Evolutionary conservation across 1,284 basidiomycete genomes (phyloP).

Genomic region (Ustilago sp.): DNA sequence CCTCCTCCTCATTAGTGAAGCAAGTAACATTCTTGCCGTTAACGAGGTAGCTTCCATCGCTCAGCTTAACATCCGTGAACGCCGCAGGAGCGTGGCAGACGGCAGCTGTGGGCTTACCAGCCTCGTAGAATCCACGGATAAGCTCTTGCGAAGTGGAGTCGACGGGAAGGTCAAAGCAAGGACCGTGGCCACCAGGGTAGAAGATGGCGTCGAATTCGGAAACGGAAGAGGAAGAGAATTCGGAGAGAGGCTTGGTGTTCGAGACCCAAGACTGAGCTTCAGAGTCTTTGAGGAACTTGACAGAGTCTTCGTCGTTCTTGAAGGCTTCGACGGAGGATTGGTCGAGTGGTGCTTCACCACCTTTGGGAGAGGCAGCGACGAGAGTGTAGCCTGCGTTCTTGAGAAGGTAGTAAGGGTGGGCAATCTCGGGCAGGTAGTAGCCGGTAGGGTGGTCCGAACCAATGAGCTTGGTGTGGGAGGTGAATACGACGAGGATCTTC

Average conservation of each 20-base stretch:
- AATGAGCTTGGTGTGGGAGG: slow-evolving; percentile 77
- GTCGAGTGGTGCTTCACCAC: slow-evolving; percentile 81
- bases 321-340: slow-evolving; percentile 74
- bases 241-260: slow-evolving; percentile 75
- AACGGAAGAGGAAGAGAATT: slow-evolving; percentile 74
- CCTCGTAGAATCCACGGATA: slow-evolving; percentile 58
- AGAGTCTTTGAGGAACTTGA: slow-evolving; percentile 77
- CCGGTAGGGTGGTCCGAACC: slow-evolving; percentile 75
- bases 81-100: slow-evolving; percentile 64
- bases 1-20: slow-evolving; percentile 81
- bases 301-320: slow-evolving; percentile 74
- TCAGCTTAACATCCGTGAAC: slow-evolving; percentile 60
- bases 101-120: slow-evolving; percentile 52
- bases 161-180: slow-evolving; percentile 59
- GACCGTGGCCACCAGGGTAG: slow-evolving; percentile 77
- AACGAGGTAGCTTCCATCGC: slow-evolving; percentile 69
- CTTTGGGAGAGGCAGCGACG: slow-evolving; percentile 79
- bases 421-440: slow-evolving; percentile 74
- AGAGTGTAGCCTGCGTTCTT: slow-evolving; percentile 74
- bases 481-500: slow-evolving; percentile 79
- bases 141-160: slow-evolving; percentile 50
- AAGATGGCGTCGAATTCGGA: slow-evolving; percentile 78
- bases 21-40: slow-evolving; percentile 76
- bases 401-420: slow-evolving; percentile 82
- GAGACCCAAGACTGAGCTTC: slow-evolving; percentile 74